These are phyloP conservation scores for Jatropha multifida DNA, from an alignment of 441 rosid species.

Conservation along the genomic window DNA sequence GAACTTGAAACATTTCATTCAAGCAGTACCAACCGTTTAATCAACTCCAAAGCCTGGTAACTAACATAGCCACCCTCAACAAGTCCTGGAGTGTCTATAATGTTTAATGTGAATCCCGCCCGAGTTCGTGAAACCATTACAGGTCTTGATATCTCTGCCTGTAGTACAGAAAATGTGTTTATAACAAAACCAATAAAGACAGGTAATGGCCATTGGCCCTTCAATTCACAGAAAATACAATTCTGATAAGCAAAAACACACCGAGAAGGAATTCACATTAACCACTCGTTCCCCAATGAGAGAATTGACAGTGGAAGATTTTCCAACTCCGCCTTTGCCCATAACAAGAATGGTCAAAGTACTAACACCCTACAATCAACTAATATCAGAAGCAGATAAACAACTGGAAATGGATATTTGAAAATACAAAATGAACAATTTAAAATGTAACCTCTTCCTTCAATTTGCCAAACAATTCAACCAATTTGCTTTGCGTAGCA, in stretches of 20 bases:
- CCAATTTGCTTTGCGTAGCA: conserved; percentile 69
- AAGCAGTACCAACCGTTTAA: conserved; percentile 59
- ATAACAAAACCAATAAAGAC: too few species aligned
- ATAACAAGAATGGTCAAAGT: conserved; percentile 85
- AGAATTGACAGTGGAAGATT: conserved; percentile 94
- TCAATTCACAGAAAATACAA: too few species aligned
- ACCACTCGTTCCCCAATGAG: conserved; percentile 88
- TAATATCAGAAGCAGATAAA: background rate
- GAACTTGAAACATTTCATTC: background rate
- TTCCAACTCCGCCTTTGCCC: conserved; percentile 99
- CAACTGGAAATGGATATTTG: background rate
- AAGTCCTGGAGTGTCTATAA: conserved; percentile 91
- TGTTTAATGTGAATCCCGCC: conserved; percentile 81
- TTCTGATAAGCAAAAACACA: conserved; percentile 14
- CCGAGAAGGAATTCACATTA: conserved; percentile 89
- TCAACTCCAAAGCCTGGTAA: conserved; percentile 84
- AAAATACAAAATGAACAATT: background rate
- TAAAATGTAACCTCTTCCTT: conserved; percentile 64
- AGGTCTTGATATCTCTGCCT: conserved; percentile 85
- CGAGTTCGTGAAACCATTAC: conserved; percentile 81
- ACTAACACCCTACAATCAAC: conserved; percentile 55
- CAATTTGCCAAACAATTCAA: conserved; percentile 70
- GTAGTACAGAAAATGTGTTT: background rate
- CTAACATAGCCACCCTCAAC: conserved; percentile 96
- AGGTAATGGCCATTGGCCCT: too few species aligned